Evolutionary conservation across 1,139 yeast genomes (phyloP), one percentile per base, ranked within the genome.

Genomic region (Eremothecium gossypii): DNA sequence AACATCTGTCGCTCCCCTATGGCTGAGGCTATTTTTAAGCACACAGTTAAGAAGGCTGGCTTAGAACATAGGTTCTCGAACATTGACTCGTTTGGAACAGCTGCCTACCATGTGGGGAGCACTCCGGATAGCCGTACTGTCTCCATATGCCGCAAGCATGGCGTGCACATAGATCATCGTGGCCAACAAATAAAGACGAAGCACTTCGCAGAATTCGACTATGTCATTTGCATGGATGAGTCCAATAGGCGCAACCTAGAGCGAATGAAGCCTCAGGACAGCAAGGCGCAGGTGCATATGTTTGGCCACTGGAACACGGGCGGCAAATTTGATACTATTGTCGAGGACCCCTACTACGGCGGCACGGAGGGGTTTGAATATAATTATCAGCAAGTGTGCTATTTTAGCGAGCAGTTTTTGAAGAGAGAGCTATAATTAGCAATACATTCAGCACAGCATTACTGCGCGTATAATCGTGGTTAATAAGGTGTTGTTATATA

Each of bases 1-100:
- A 89, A 89, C 63, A 86, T 87, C 36, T 89, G 98, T 58, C 91
- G 97, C 42, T 87, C 96, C 1, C 96, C 97, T 8, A 89, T 89
- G 97, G 97, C 98, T 0, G 97, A 89, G 61, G 96, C 96, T 0
- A 83, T 87, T 1, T 86, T 87, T 65, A 70, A 69, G 41, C 78
- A 84, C 47, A 69, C 70, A 26, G 94, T 85, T 3, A 61, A 75
- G 38, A 58, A 71, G 43, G 57, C 77, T 0, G 70, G 71, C 33
- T 50, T 68, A n/a, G 47, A 49, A 10, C 60, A 61, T 29, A 49
- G 49, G 32, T 72, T 89, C 50, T 63, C 67, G 1, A 53, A 58
- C 10, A 81, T 86, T 30, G 96, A 87, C 53, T 87, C 96, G 0
- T 89, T 80, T 61, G 97, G 97, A 5, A 86, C 96, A 0, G 77